Evolutionary conservation across 352 stramenopile genomes (phyloP).

Genomic region (Blastocystis hominis): DNA sequence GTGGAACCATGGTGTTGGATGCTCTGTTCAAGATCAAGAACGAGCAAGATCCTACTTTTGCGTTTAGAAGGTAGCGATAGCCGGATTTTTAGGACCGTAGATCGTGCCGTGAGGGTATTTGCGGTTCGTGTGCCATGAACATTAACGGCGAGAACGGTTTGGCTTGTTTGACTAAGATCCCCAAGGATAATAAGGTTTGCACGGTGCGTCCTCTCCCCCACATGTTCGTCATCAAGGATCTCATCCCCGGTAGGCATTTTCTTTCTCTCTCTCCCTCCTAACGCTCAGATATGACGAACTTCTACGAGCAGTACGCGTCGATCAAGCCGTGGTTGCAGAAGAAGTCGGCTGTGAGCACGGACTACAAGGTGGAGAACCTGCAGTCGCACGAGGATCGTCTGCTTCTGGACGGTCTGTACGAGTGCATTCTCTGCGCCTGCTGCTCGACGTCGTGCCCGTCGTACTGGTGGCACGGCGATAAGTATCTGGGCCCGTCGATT

Average conservation of each 20-base stretch:
- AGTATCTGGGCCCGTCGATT: conserved; percentile 80
- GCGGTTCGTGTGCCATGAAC: too few species aligned
- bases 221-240: conserved; percentile 97
- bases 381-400: too few species aligned
- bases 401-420: conserved; percentile 71
- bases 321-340: too few species aligned
- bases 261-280: too few species aligned
- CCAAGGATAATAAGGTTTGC: conserved; percentile 67
- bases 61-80: conserved; percentile 88
- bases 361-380: too few species aligned
- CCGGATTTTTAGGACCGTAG: conserved; percentile 93
- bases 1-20: conserved; percentile 95
- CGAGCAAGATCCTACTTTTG: conserved; percentile 67
- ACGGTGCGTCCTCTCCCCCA: conserved; percentile 91
- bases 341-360: too few species aligned
- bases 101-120: conserved; percentile 97
- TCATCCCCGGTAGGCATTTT: conserved; percentile 70
- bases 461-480: conserved; percentile 96
- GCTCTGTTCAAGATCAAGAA: conserved; percentile 96
- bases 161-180: conserved; percentile 90
- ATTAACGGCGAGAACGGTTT: conserved; percentile 77
- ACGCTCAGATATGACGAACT: conserved; percentile 86
- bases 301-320: conserved; percentile 84
- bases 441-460: conserved; percentile 93
- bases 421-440: too few species aligned